phyloP scores from a whole-genome alignment of 805 yeast species.

The Wickerhamiella spandovensis region DNA sequence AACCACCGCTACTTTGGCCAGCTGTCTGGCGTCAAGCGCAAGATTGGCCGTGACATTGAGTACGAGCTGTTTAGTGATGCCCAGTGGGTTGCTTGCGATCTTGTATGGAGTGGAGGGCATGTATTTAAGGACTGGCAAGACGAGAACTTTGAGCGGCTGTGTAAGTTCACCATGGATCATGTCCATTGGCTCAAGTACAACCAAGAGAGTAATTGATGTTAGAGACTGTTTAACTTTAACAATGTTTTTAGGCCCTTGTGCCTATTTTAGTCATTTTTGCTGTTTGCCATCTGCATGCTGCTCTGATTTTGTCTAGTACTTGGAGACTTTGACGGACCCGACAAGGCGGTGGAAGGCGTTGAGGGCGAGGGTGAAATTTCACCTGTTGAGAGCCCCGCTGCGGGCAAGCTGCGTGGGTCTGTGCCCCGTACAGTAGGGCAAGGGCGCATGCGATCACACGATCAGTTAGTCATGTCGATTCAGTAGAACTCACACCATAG shows the following conservation, averaged over 20 bases:
- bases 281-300: neutral
- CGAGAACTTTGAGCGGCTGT: conserved; percentile 10
- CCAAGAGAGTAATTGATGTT: conserved; percentile 4
- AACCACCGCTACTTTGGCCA: conserved; percentile 14
- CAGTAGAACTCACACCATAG: neutral
- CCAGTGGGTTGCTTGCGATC: conserved; percentile 15
- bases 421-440: neutral
- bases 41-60: conserved; percentile 3
- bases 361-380: no score
- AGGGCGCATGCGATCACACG: neutral
- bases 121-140: conserved; percentile 12
- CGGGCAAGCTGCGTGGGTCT: no score
- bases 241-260: neutral
- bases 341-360: no score
- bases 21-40: conserved; percentile 1
- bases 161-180: conserved; percentile 11
- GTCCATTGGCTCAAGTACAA: conserved; percentile 12
- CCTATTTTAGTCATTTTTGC: neutral
- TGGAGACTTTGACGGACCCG: no score
- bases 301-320: no score
- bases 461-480: neutral
- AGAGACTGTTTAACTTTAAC: neutral
- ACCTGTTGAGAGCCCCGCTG: no score
- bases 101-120: conserved; percentile 8
- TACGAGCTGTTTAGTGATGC: conserved; percentile 7